Conservation (phyloP, 2,329 filamentous ascomycete species). For the Colletotrichum tropicicola region DNA sequence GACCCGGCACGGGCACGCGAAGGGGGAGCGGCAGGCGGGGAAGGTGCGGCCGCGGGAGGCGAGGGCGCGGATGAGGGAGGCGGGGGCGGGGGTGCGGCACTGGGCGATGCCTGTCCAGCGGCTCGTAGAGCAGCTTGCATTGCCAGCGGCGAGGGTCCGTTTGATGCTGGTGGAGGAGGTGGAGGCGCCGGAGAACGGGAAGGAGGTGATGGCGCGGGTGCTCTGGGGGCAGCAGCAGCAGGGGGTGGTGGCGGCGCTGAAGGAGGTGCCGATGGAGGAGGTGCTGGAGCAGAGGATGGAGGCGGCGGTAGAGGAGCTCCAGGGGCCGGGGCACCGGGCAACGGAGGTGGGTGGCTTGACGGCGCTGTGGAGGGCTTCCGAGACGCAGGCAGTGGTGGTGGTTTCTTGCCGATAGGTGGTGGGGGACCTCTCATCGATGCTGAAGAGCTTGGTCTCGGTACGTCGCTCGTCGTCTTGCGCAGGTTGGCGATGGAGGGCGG, state of each 20-base stretch:
- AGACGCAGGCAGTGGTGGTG: constrained; percentile 68
- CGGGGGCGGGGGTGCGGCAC: constrained; percentile 46
- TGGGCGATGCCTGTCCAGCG: constrained; percentile 50
- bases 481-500: constrained; percentile 67
- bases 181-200: constrained; percentile 44
- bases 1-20: constrained; percentile 52
- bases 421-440: constrained; percentile 75
- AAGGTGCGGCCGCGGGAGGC: constrained; percentile 47
- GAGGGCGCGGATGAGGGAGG: constrained; percentile 48
- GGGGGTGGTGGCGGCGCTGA: constrained; percentile 51
- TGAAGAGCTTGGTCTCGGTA: constrained; percentile 67
- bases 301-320: constrained; percentile 41
- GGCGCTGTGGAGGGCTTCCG: constrained; percentile 61
- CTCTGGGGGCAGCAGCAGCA: constrained; percentile 47
- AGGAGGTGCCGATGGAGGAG: constrained; percentile 51
- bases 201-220: constrained; percentile 46
- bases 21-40: constrained; percentile 42
- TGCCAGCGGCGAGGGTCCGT: constrained; percentile 47
- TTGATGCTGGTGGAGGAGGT: constrained; percentile 44
- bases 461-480: constrained; percentile 62
- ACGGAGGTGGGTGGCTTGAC: constrained; percentile 45
- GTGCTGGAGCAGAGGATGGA: constrained; percentile 45
- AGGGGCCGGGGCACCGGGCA: constrained; percentile 42
- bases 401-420: constrained; percentile 81
- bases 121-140: constrained; percentile 55